Percentiles rank a stretch among this genome's conserved stretches.
phyloP scores from a whole-genome alignment of 1,284 basidiomycete species.

The Rhodotorula sp. region DNA sequence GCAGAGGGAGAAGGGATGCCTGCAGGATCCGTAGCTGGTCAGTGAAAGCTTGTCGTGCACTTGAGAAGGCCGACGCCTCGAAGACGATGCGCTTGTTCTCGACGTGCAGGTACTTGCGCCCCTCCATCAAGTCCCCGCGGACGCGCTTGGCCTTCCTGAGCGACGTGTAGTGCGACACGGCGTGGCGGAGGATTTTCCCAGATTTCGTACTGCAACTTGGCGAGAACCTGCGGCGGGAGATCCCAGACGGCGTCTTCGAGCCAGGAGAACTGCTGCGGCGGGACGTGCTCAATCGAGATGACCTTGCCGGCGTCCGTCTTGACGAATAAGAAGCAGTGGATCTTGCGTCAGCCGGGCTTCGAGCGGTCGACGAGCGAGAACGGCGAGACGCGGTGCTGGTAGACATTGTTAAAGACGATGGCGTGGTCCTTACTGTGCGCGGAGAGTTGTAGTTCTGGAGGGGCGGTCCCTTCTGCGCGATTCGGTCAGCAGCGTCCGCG shows the following conservation, averaged over 20 bases:
- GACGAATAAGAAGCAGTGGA: constrained; percentile 57
- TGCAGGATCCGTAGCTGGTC: background rate
- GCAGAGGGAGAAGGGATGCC: constrained; percentile 21
- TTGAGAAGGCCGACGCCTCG: constrained; percentile 8
- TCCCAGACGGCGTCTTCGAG: background rate
- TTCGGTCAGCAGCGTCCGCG: background rate
- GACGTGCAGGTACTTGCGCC: constrained; percentile 39
- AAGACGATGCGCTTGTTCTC: constrained; percentile 19
- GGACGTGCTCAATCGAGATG: constrained; percentile 53
- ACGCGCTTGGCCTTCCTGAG: constrained; percentile 46
- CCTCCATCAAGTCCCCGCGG: constrained; percentile 47
- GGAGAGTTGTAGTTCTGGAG: constrained; percentile 50
- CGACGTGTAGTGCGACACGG: constrained; percentile 32
- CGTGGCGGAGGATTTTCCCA: constrained; percentile 33
- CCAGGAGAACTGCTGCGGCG: constrained; percentile 52
- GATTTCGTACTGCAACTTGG: constrained; percentile 38
- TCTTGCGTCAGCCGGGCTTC: constrained; percentile 55
- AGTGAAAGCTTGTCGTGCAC: background rate
- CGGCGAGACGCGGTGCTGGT: constrained; percentile 55
- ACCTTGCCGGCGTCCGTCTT: constrained; percentile 29
- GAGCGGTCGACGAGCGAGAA: constrained; percentile 53
- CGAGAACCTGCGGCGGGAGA: background rate
- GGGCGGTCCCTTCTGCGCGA: constrained; percentile 3
- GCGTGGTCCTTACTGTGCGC: constrained; percentile 49
- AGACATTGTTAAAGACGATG: constrained; percentile 59